Evolutionary conservation across 306 rosid species (phyloP).

Genomic region (Quercus aquifolioides): DNA sequence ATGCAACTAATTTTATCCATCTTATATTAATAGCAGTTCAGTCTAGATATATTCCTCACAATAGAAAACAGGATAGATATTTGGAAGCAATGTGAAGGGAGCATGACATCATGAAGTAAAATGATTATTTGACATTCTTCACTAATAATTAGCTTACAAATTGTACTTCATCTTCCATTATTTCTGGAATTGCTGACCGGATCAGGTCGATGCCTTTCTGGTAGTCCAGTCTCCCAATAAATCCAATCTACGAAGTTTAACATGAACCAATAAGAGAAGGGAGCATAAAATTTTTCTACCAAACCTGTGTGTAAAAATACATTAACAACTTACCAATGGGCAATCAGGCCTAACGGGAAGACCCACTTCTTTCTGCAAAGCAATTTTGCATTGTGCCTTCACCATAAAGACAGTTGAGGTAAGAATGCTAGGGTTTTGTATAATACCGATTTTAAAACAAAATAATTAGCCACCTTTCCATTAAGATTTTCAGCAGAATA

Average conservation of each 20-base stretch:
- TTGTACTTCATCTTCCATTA: constrained; percentile 77
- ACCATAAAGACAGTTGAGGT: constrained; percentile 9
- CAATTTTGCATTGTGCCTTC: constrained; percentile 70
- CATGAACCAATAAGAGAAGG: constrained; percentile 14
- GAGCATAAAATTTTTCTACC: neutral
- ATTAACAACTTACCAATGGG: constrained; percentile 61
- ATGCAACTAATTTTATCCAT: neutral
- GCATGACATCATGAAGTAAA: neutral
- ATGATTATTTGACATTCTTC: constrained; percentile 2
- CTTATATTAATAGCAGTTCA: neutral
- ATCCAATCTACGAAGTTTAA: constrained; percentile 68
- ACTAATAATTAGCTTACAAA: constrained; percentile 55
- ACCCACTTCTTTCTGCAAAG: constrained; percentile 78
- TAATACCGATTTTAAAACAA: neutral
- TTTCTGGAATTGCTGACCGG: constrained; percentile 54
- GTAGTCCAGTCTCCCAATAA: constrained; percentile 80
- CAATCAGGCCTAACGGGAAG: constrained; percentile 68
- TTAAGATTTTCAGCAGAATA: constrained; percentile 66
- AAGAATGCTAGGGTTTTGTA: constrained; percentile 14
- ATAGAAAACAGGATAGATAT: neutral
- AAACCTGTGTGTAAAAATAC: neutral
- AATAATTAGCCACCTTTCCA: constrained; percentile 57
- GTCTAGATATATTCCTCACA: neutral
- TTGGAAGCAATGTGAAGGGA: neutral
- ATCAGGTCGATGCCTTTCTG: constrained; percentile 90